Percentiles rank a stretch among this genome's conserved stretches.
These are phyloP conservation scores for Mycena maculata DNA, from an alignment of 768 basidiomycete genomes.

Conservation along the genomic window DNA sequence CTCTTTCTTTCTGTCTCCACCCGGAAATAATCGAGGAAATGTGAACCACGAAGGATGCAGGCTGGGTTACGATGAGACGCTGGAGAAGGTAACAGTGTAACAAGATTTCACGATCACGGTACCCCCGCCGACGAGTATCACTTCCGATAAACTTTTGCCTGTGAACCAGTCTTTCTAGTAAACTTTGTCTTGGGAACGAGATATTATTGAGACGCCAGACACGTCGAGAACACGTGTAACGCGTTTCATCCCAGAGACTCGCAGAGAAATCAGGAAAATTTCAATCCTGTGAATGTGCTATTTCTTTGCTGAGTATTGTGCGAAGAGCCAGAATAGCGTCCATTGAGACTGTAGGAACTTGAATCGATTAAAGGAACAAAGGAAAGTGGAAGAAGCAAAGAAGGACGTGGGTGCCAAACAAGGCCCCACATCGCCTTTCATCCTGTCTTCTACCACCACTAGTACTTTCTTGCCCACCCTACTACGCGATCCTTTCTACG, in stretches of 20 bases:
- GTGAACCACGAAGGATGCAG: too few species aligned
- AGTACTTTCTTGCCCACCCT: not conserved
- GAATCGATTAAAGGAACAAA: too few species aligned
- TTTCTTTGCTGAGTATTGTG: too few species aligned
- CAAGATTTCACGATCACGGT: conserved; percentile 14
- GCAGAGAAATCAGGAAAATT: not conserved
- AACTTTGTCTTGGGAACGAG: not conserved
- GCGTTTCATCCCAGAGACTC: too few species aligned
- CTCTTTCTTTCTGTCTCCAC: too few species aligned
- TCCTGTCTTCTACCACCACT: conserved; percentile 13
- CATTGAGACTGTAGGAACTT: too few species aligned
- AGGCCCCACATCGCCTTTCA: not conserved
- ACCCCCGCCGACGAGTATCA: not conserved
- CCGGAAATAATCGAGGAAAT: too few species aligned
- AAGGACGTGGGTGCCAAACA: conserved; percentile 1
- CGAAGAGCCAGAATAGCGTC: too few species aligned
- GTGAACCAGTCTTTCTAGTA: not conserved
- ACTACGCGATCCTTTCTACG: too few species aligned
- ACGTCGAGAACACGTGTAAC: not conserved
- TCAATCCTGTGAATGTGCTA: not conserved
- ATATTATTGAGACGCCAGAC: not conserved
- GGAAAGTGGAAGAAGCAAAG: not conserved
- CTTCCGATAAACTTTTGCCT: not conserved
- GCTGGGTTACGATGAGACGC: too few species aligned
- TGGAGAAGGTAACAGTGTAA: too few species aligned